Evolutionary conservation across 2,329 filamentous ascomycete species (phyloP).

Genomic region (Ambrosiella xylebori): DNA sequence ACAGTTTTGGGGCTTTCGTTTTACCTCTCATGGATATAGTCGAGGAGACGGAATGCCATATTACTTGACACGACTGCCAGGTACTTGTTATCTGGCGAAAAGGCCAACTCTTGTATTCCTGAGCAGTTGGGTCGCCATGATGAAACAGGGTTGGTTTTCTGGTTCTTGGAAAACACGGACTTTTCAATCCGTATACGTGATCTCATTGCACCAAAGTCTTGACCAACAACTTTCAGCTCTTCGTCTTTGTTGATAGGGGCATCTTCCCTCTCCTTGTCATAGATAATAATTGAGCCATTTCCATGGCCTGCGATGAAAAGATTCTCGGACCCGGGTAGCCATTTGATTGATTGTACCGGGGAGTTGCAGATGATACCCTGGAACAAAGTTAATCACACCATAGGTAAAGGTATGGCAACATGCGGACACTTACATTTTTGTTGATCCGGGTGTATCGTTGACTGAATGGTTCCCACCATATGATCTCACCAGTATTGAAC

Average conservation of each 20-base stretch:
- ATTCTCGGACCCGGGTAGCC: constrained; percentile 88
- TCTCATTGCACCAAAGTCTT: constrained; percentile 29
- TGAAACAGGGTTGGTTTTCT: constrained; percentile 82
- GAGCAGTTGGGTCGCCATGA: constrained; percentile 88
- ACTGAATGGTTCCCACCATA: constrained; percentile 96
- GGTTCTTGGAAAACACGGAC: constrained; percentile 83
- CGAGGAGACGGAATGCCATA: constrained; percentile 73
- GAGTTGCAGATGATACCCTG: constrained; percentile 74
- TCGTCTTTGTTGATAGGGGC: constrained; percentile 59
- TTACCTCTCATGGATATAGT: constrained; percentile 80
- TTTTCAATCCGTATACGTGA: constrained; percentile 49
- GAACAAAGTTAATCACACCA: not conserved
- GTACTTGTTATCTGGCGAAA: constrained; percentile 77
- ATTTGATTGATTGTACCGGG: constrained; percentile 71
- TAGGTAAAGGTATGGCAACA: not conserved
- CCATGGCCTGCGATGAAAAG: constrained; percentile 83
- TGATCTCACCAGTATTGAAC: constrained; percentile 89
- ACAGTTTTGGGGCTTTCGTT: constrained; percentile 16
- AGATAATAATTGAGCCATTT: constrained; percentile 80
- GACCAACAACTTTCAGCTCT: constrained; percentile 19
- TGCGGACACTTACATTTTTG: constrained; percentile 52
- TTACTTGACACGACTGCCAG: constrained; percentile 85
- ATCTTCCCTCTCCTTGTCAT: constrained; percentile 95
- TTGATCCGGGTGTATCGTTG: constrained; percentile 92
- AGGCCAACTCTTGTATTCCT: constrained; percentile 76